phyloP scores from a whole-genome alignment of 139 green algal species.

The Ettlia oleoabundans region DNA sequence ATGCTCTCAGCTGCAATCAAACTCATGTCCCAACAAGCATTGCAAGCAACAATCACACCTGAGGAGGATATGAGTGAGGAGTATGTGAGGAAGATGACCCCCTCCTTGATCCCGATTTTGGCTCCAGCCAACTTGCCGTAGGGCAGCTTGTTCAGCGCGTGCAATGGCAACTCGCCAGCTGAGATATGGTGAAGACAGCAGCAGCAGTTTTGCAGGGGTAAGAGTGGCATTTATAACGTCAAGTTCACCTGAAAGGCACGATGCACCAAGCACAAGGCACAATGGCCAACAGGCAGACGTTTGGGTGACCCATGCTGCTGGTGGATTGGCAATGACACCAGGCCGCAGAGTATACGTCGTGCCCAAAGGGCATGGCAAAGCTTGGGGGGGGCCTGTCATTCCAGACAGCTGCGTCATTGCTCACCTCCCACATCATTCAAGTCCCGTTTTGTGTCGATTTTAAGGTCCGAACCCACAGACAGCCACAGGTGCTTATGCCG shows the following conservation, averaged over 20 bases:
- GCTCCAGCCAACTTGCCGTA: slow-evolving; percentile 50
- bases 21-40: background rate
- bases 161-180: slow-evolving; percentile 26
- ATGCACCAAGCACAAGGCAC: no score
- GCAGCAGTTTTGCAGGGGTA: background rate
- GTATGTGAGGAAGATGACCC: slow-evolving; percentile 90
- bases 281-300: no score
- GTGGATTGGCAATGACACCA: no score
- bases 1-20: no score
- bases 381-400: no score
- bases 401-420: background rate
- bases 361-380: no score
- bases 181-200: background rate
- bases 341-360: no score
- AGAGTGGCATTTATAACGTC: no score
- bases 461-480: slow-evolving; percentile 68
- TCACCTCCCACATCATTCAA: slow-evolving; percentile 60
- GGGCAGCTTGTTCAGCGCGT: slow-evolving; percentile 43
- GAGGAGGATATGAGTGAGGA: slow-evolving; percentile 68
- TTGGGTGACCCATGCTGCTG: no score
- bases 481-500: slow-evolving; percentile 77
- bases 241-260: no score
- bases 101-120: slow-evolving; percentile 64
- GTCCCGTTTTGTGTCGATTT: slow-evolving; percentile 74
- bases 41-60: background rate